Evolutionary conservation across 352 stramenopile species (phyloP).

Genomic region (Pythium apleroticum): DNA sequence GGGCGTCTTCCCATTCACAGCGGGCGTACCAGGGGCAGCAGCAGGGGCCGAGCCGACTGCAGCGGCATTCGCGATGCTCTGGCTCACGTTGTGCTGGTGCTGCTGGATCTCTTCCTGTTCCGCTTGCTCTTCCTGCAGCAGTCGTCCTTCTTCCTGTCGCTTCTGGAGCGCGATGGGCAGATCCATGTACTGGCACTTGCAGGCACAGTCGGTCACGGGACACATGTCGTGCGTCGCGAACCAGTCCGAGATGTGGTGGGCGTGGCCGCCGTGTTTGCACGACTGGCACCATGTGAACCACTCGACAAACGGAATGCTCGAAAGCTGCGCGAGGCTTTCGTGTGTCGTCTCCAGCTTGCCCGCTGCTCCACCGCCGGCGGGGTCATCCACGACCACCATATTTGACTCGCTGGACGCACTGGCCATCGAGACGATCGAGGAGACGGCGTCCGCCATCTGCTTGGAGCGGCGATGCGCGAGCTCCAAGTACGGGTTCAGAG

Average conservation of each 20-base stretch:
- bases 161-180: conserved; percentile 59
- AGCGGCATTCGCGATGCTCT: neutral
- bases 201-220: conserved; percentile 93
- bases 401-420: conserved; percentile 20
- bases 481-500: conserved; percentile 95
- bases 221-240: conserved; percentile 90
- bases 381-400: conserved; percentile 42
- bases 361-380: conserved; percentile 21
- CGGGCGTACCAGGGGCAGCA: neutral
- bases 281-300: conserved; percentile 96
- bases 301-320: conserved; percentile 93
- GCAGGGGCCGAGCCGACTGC: neutral
- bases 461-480: conserved; percentile 81
- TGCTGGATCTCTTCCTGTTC: conserved; percentile 17
- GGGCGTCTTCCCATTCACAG: neutral
- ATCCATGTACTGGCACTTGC: conserved; percentile 85
- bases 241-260: conserved; percentile 94
- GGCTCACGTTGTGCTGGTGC: conserved; percentile 9
- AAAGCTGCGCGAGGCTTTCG: conserved; percentile 87
- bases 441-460: conserved; percentile 56
- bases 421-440: conserved; percentile 13
- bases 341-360: conserved; percentile 50
- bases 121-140: conserved; percentile 19
- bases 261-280: conserved; percentile 90
- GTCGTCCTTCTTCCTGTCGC: conserved; percentile 37